These are phyloP conservation scores for Angomonas deanei DNA, from an alignment of 208 protist species.

Conservation along the genomic window DNA sequence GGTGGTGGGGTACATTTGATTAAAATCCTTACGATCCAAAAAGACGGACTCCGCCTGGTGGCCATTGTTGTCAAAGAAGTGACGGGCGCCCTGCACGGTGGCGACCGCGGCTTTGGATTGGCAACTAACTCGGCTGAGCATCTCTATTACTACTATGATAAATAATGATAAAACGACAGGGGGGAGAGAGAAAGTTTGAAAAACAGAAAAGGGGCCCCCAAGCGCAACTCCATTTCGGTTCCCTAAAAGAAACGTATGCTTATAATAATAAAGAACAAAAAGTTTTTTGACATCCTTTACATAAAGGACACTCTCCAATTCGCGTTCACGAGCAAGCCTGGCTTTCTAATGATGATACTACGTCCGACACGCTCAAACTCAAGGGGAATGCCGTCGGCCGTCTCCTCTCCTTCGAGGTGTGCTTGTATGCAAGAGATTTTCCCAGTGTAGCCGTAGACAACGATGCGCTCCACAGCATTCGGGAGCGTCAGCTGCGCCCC, in stretches of 20 bases:
- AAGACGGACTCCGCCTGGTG: slow-evolving; percentile 88
- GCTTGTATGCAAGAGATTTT: slow-evolving; percentile 13
- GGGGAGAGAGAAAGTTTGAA: background rate
- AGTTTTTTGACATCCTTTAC: slow-evolving; percentile 17
- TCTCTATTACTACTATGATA: slow-evolving; percentile 1
- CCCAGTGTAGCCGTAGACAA: slow-evolving; percentile 54
- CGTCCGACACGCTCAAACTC: slow-evolving; percentile 50
- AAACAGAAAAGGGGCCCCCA: background rate
- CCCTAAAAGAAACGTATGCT: slow-evolving; percentile 1
- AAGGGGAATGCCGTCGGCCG: slow-evolving; percentile 16
- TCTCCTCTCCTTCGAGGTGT: background rate
- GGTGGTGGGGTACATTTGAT: slow-evolving; percentile 88
- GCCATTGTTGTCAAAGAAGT: slow-evolving; percentile 86
- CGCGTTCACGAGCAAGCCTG: slow-evolving; percentile 30
- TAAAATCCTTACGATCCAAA: slow-evolving; percentile 84
- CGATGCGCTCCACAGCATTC: slow-evolving; percentile 63
- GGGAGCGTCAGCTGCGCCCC: background rate
- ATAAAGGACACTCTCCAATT: slow-evolving; percentile 59
- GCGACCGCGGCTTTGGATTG: slow-evolving; percentile 15
- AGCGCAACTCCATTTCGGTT: too few species aligned
- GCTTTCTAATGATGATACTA: slow-evolving; percentile 55
- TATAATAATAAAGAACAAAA: background rate
- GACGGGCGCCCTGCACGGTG: slow-evolving; percentile 22
- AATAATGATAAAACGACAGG: background rate
- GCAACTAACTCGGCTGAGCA: slow-evolving; percentile 38